A percentile compares a stretch with the other conserved stretches of the same genome.
Conservation (phyloP, 2,329 filamentous ascomycete species). For the Alternaria rosae region DNA sequence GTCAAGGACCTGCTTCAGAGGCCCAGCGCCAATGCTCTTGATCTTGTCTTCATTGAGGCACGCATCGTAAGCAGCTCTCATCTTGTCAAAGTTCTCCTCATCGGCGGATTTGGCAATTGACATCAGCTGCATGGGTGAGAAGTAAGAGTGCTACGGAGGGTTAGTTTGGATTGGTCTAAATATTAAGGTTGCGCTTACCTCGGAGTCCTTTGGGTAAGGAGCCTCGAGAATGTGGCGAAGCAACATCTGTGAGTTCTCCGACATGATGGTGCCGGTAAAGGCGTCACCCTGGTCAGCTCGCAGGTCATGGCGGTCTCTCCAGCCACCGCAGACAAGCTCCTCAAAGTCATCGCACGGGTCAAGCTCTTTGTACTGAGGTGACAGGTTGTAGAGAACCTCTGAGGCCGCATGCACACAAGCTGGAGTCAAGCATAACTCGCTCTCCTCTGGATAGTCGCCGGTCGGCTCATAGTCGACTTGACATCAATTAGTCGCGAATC, state of each 20-base stretch:
- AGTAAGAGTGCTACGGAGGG: conserved; percentile 57
- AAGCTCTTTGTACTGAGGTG: conserved; percentile 67
- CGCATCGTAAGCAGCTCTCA: conserved; percentile 69
- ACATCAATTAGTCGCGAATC: not conserved
- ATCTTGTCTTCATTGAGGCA: conserved; percentile 70
- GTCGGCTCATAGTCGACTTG: conserved; percentile 12
- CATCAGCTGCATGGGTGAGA: conserved; percentile 52
- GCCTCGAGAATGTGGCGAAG: conserved; percentile 71
- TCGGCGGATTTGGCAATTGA: conserved; percentile 56
- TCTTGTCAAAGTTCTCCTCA: conserved; percentile 69
- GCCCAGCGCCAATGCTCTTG: conserved; percentile 62
- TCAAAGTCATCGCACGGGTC: conserved; percentile 76
- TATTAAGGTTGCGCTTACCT: conserved; percentile 13
- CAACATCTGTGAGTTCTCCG: conserved; percentile 64
- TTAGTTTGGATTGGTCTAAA: not conserved
- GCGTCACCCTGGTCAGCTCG: conserved; percentile 68
- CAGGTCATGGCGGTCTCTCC: conserved; percentile 69
- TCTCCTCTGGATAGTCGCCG: conserved; percentile 11
- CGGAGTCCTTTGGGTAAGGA: conserved; percentile 54
- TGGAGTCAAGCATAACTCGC: conserved; percentile 60
- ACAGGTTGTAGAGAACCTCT: conserved; percentile 67
- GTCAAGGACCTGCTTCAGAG: conserved; percentile 64
- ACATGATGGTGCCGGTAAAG: conserved; percentile 68
- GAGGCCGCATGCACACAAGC: conserved; percentile 70
- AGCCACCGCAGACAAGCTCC: conserved; percentile 72